Evolutionary conservation across 257 asterid species (phyloP), one percentile per base, ranked within the genome.

Genomic region (Nyctanthes arbortristis): DNA sequence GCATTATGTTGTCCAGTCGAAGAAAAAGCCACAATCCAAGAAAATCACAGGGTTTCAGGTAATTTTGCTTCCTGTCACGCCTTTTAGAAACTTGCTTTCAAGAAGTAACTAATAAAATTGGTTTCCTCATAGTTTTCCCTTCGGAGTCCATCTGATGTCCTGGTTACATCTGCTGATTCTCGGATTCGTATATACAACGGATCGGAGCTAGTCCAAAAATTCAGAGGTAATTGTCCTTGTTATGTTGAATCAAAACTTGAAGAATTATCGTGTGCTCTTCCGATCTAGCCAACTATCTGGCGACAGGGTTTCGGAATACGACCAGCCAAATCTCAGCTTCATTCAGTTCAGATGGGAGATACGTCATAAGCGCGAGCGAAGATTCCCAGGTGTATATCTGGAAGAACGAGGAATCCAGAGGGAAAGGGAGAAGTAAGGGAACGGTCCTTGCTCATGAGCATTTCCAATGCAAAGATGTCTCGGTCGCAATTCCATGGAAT

Each of bases 31-130:
- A 39, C 84, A 69, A 69, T 65, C 79, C 33, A 84, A 73, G 20
- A 84, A 93, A 77, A 75, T 88, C 67, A 93, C 96, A 22, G 96
- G 98, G 62, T 84, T 90, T 63, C 93, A 91, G 99, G 99, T 91
- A 79, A 52, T 22, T 13, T 29, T 54, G 5, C 45, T 71, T 66
- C 68, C 65, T 55, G 47, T 56, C 25, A 4, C 64, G 35, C 52
- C 49, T 28, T 40, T 25, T 10, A 34, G 61, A 59, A 31, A 37
- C 58, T 34, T n/a, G 24, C 27, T n/a, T n/a, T n/a, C 35, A 61
- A 20, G 33, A 16, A 30, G 7, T 60, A 27, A 22, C 56, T 63
- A 12, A n/a, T n/a, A n/a, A n/a, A 61, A 4, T 36, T 45, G 30
- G 27, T 73, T 27, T 65, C 4, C 62, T 61, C 54, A n/a, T 87